Percentiles rank a stretch among this genome's conserved stretches.
These are phyloP conservation scores for Mycosarcoma maydis DNA, from an alignment of 1,284 basidiomycete species.

Conservation along the genomic window DNA sequence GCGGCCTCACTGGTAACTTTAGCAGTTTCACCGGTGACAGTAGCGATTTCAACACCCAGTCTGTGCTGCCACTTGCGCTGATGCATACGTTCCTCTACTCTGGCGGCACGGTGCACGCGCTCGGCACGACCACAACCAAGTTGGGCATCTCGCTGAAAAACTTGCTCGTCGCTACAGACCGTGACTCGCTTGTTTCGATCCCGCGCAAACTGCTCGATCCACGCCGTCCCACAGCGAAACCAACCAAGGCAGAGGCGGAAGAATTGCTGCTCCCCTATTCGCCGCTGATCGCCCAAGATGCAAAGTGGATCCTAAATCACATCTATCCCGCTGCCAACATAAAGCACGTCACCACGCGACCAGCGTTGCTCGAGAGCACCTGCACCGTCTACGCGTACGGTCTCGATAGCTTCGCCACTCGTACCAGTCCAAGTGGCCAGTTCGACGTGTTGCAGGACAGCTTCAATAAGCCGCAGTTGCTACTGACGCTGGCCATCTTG, in stretches of 20 bases:
- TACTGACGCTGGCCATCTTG: constrained; percentile 81
- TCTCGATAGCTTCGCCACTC: constrained; percentile 84
- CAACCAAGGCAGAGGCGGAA: constrained; percentile 80
- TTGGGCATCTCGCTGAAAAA: constrained; percentile 89
- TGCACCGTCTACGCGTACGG: constrained; percentile 87
- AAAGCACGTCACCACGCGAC: constrained; percentile 72
- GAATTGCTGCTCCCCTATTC: constrained; percentile 88
- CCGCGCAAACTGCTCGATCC: constrained; percentile 83
- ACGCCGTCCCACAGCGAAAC: constrained; percentile 79
- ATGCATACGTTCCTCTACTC: constrained; percentile 80
- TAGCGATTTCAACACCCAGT: not conserved
- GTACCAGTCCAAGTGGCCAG: constrained; percentile 84
- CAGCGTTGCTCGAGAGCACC: constrained; percentile 89
- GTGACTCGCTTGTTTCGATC: constrained; percentile 79
- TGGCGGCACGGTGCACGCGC: constrained; percentile 72
- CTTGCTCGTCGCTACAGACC: constrained; percentile 84
- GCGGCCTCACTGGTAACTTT: constrained; percentile 33
- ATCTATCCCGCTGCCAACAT: constrained; percentile 72
- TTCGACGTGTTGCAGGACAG: constrained; percentile 80
- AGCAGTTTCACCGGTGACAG: constrained; percentile 44
- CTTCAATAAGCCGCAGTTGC: constrained; percentile 92
- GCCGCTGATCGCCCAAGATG: constrained; percentile 78
- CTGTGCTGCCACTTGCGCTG: constrained; percentile 66
- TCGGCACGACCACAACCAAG: constrained; percentile 77
- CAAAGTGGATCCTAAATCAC: constrained; percentile 81